Evolutionary conservation across 768 basidiomycete species (phyloP), one percentile per base, ranked within the genome.

Genomic region (Auriscalpium orientale): DNA sequence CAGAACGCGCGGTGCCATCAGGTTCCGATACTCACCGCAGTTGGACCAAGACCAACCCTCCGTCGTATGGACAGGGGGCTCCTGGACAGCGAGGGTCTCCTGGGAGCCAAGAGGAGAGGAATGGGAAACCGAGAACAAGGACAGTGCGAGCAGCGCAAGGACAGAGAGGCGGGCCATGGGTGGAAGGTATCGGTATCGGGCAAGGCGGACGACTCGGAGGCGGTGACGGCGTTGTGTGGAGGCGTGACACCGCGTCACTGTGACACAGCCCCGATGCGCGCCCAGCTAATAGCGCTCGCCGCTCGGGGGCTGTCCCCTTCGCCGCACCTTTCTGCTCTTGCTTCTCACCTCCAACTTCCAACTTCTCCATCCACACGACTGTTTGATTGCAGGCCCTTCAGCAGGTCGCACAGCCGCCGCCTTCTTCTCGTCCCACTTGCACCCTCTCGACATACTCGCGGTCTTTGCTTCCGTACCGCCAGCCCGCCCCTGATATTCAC

Each of bases 11-110:
- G 56, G 21, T 34, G 49, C 16, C 44, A 28, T 44, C n/a, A 51
- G 21, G 45, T 18, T 18, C 22, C 20, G 28, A 43, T n/a, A 73
- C 85, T 38, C 60, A 94, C 94, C 91, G 69, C 94, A 97, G 70
- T 87, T 73, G 0, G 40, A 50, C 66, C 82, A 97, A 12, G 69
- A 69, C 91, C 91, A 94, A 48, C 75, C 69, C 5, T 79, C 73
- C 40, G 68, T 73, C 3, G 68, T 59, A 46, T 67, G 67, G 21
- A 73, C 68, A 5, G 71, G 55, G 4, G 66, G 57, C 54, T 66
- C 72, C 8, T 67, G 61, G 56, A 38, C 18, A 22, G 48, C 22
- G 38, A 74, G 55, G 40, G 66, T 43, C 43, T 71, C 62, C 58
- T 80, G 73, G 4, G 70, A 65, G 33, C 57, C 35, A 2, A 50